Base-by-base conservation (phyloP, 208 protist species). In the Trypanosoma cruzi region DNA sequence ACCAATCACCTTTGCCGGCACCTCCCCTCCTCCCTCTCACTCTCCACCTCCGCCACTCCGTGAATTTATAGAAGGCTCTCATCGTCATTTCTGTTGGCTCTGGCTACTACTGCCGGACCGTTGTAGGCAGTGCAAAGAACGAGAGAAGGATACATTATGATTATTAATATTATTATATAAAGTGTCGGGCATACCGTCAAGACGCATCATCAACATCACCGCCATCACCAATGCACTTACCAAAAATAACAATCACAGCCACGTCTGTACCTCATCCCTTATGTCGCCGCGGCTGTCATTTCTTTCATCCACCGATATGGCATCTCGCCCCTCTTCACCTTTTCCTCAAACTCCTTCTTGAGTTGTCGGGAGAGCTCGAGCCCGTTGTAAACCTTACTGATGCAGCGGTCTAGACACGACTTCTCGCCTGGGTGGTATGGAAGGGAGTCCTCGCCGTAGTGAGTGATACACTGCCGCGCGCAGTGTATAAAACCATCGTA, bases 221-320 rank as follows among this genome's bases (percentile, higher is more conserved):
- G 29, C 29, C 29, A 26, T 60, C 31, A 40, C 29, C 22, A 36
- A 3, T 24, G n/a, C n/a, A n/a, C n/a, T n/a, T n/a, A n/a, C n/a
- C n/a, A n/a, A n/a, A n/a, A 60, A 24, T 42, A 60, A 14, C 22
- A 37, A 7, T n/a, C 22, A 28, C 20, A 54, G 49, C 16, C 14
- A 7, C 53, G 16, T 57, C 53, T 8, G 2, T 57, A 57, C 53
- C 11, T 32, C 34, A 29, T 18, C 26, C 13, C 18, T 63, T 55
- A 55, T 20, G 16, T 22, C 42, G 22, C 13, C n/a, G n/a, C 26
- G 18, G 58, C 29, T 44, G 71, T 66, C 4, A 81, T 79, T 34
- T 90, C 83, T 42, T 68, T 79, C 89, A 95, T 92, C 86, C 89
- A 95, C 64, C 85, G 72, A 62, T 95, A 95, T 10, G 86, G 89